Conservation (phyloP, 768 basidiomycete species). For the Pisolithus marmoratus region DNA sequence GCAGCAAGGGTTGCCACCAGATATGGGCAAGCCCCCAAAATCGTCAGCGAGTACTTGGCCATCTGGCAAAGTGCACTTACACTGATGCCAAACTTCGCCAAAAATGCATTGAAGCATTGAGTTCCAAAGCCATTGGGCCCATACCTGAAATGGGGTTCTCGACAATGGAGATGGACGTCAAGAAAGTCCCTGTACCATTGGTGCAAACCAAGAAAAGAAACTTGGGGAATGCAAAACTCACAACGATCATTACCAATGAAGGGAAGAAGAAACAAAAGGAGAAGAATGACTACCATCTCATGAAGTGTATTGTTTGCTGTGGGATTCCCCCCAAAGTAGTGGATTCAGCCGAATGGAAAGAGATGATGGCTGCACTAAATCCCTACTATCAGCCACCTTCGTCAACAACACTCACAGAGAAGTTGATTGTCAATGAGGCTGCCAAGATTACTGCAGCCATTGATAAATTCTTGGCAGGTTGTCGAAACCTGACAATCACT, state of each 20-base stretch:
- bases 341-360: slow-evolving; percentile 3
- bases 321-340: slow-evolving; percentile 5
- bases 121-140: not conserved
- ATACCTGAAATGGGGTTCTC: not conserved
- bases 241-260: not conserved
- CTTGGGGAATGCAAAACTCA: not conserved
- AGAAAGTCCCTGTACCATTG: not conserved
- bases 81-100: not conserved
- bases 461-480: not conserved
- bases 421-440: slow-evolving; percentile 13
- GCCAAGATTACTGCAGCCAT: slow-evolving; percentile 4
- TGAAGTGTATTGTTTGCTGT: slow-evolving; percentile 8
- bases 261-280: not conserved
- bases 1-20: not conserved
- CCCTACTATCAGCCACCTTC: slow-evolving; percentile 1
- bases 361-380: not conserved
- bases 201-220: not conserved
- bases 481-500: slow-evolving; percentile 10
- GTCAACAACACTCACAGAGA: slow-evolving; percentile 5
- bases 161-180: not conserved
- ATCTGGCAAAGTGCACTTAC: slow-evolving; percentile 2
- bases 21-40: not conserved
- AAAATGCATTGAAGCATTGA: not conserved
- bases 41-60: not conserved
- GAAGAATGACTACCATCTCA: not conserved